Conservation (phyloP, 371 early-diverging fungal genomes). For the Saksenaea oblongispora region DNA sequence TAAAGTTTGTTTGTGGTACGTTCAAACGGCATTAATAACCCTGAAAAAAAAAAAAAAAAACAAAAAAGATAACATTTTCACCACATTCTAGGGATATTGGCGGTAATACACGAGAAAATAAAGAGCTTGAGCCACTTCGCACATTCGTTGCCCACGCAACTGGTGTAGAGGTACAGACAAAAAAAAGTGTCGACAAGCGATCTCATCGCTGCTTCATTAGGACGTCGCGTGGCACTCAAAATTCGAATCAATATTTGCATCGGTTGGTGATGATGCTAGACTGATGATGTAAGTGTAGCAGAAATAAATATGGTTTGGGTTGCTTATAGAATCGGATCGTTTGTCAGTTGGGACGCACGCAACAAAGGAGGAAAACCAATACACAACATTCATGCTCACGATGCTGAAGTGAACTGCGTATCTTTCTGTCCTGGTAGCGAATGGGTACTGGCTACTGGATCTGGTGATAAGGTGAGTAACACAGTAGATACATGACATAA, state of each 20-base stretch:
- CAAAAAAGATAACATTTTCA: background rate
- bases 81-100: conserved; percentile 37
- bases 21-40: background rate
- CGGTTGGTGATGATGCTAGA: conserved; percentile 95
- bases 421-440: conserved; percentile 92
- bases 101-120: conserved; percentile 63
- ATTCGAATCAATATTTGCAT: conserved; percentile 86
- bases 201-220: conserved; percentile 25
- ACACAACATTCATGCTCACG: conserved; percentile 85
- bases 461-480: conserved; percentile 78
- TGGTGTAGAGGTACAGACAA: conserved; percentile 79
- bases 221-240: conserved; percentile 94
- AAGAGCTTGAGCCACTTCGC: conserved; percentile 71
- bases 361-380: conserved; percentile 62
- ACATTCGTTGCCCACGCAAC: conserved; percentile 85
- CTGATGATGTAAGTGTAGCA: conserved; percentile 74
- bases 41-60: too few relatives aligned
- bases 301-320: background rate
- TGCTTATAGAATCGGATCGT: background rate
- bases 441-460: conserved; percentile 92
- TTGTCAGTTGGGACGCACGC: conserved; percentile 72
- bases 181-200: conserved; percentile 1
- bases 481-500: background rate
- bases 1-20: conserved; percentile 81
- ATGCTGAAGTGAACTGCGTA: conserved; percentile 92